phyloP scores from a whole-genome alignment of 208 protist species.

The Leishmania mexicana region DNA sequence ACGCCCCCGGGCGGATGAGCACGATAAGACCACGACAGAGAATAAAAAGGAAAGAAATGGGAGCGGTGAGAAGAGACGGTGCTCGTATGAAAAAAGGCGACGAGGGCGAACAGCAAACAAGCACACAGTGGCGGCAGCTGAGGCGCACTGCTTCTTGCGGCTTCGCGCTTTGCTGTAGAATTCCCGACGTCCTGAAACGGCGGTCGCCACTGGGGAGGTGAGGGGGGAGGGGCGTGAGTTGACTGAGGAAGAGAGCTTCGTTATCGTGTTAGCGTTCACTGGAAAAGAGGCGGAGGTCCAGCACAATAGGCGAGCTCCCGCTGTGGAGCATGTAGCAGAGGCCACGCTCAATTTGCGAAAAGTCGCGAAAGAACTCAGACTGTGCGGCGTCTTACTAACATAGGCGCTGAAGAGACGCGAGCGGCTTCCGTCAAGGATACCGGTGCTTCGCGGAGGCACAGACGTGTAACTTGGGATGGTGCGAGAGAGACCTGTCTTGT shows the following conservation, averaged over 20 bases:
- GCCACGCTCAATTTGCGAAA: constrained; percentile 15
- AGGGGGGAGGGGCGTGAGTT: background rate
- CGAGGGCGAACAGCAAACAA: background rate
- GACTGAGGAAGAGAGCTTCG: constrained; percentile 10
- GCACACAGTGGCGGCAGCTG: background rate
- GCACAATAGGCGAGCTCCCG: background rate
- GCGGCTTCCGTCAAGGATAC: background rate
- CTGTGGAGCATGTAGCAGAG: constrained; percentile 1
- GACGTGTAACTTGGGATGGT: constrained; percentile 11
- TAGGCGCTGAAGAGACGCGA: constrained; percentile 12
- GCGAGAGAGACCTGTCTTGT: constrained; percentile 5
- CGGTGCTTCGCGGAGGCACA: constrained; percentile 13
- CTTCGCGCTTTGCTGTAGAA: background rate
- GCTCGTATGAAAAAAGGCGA: background rate
- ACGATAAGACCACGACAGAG: background rate
- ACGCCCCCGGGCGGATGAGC: background rate
- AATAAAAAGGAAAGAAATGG: background rate
- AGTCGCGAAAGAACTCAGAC: constrained; percentile 13
- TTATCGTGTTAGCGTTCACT: background rate
- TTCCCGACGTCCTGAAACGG: background rate
- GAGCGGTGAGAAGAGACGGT: background rate
- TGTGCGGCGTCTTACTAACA: constrained; percentile 6
- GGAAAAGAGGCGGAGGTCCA: background rate
- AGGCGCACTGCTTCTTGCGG: constrained; percentile 4
- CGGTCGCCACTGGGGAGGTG: background rate